Base-by-base conservation (phyloP, 805 yeast genomes). In the Candida stauntonica region DNA sequence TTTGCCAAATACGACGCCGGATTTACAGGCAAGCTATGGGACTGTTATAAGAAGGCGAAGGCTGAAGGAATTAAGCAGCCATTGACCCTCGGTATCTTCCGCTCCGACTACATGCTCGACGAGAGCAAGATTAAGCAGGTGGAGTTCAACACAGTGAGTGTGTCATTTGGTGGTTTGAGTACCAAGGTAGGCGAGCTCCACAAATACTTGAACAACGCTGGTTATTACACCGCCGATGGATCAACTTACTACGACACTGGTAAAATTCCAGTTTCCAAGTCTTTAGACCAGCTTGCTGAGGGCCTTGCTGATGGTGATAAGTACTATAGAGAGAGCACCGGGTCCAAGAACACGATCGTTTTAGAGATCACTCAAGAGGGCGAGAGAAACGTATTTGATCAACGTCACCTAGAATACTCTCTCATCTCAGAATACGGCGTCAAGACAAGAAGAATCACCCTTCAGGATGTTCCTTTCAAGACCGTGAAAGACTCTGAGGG, bases 101-200 rank as follows among this genome's bases (percentile, higher is more conserved):
- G 99, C 58, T 82, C 94, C 0, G 99, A 93, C 56, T 93, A 91
- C 54, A 78, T 93, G 79, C 64, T 72, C n/a, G 68, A 71, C 29
- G 58, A 62, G 17, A 55, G 58, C 6, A 63, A 64, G 35, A 82
- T 91, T 53, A 89, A 91, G 57, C 99, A 93, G 61, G 93, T 93
- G 36, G 99, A 93, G 60, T 91, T 91, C 66, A 93, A 93, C 62
- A 89, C 99, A 1, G 86, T 93, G 3, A 84, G 96, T 52, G 96
- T 91, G 4, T 89, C 97, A 1, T 93, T 93, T 66, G 96, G 95
- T 16, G 98, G 95, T 0, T 68, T 93, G 40, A 81, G 95, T 2
- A 60, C 87, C 12, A 84, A 81, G 57, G 91, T 86, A 18, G 84
- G 93, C 16, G 68, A 75, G 48, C 65, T 86, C 40, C 99, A 93